Base-by-base conservation (phyloP, 257 asterid genomes). In the Ajuga chamaepitys region DNA sequence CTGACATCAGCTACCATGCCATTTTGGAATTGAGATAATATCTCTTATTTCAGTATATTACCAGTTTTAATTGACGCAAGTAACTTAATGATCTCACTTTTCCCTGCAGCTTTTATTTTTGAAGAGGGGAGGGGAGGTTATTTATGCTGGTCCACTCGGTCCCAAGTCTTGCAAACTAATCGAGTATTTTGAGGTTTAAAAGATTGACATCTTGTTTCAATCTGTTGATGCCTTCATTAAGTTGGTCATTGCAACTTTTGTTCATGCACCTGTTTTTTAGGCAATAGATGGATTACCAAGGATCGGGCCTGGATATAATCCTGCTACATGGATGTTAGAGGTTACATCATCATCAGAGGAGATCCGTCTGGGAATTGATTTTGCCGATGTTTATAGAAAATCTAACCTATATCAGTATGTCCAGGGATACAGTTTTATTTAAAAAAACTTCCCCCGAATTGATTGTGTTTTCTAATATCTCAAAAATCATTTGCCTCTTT, bases 251-350 rank as follows among this genome's bases (percentile, higher is more conserved):
- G 25, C 37, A 40, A 32, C 3, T 45, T 52, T 59, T 69, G 14
- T 63, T 62, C 35, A 38, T 51, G 56, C 38, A 53, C 64, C 28
- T 64, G 64, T 30, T 62, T 50, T 73, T 51, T 75, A 92, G 98
- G 87, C 81, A 47, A 70, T 88, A 46, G 95, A 87, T 65, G 97
- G 98, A 66, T 78, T 92, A 50, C 78, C 70, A 46, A 87, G 59
- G 80, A 93, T 93, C 63, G 87, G 67, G 78, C 80, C 89, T 68
- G 96, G 97, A 59, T 80, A 84, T 76, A 93, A 93, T 75, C 99
- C 99, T 16, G 88, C 99, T 20, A 89, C 97, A 67, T 93, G 99
- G 99, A 89, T 93, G 91, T 62, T 93, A 56, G 97, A 89, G 77
- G 90, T 85, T 55, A 93, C 99, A 47, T 87, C 97, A 40, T 55